Evolutionary conservation across 1,284 basidiomycete species (phyloP).

Genomic region (Ustilago lituana): DNA sequence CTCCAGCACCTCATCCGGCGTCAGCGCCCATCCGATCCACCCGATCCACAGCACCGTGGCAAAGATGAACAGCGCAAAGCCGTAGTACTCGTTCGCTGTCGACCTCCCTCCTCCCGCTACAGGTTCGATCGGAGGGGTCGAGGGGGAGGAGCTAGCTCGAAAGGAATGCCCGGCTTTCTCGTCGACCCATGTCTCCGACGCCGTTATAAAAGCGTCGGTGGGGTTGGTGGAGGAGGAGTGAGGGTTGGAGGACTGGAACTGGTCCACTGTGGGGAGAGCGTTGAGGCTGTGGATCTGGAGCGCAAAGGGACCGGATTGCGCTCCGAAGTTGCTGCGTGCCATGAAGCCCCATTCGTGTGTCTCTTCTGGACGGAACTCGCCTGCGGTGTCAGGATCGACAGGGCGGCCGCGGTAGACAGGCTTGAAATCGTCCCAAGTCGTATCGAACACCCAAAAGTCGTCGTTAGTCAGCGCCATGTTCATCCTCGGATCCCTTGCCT

Average conservation of each 20-base stretch:
- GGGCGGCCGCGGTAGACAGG: slow-evolving; percentile 69
- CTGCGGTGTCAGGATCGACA: slow-evolving; percentile 47
- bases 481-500: neutral
- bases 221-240: neutral
- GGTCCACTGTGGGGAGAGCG: slow-evolving; percentile 18
- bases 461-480: slow-evolving; percentile 21
- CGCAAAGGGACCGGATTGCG: slow-evolving; percentile 48
- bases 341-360: slow-evolving; percentile 58
- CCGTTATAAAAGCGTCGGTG: neutral
- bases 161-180: slow-evolving; percentile 30
- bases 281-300: slow-evolving; percentile 40
- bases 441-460: slow-evolving; percentile 50
- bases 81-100: slow-evolving; percentile 49
- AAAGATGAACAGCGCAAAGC: slow-evolving; percentile 58
- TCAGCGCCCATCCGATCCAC: slow-evolving; percentile 51
- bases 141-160: slow-evolving; percentile 21
- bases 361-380: slow-evolving; percentile 35
- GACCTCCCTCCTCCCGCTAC: neutral
- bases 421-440: slow-evolving; percentile 68
- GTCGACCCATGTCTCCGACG: slow-evolving; percentile 15
- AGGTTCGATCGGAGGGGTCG: neutral
- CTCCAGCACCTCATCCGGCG: slow-evolving; percentile 39
- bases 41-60: slow-evolving; percentile 48
- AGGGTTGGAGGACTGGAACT: neutral
- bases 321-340: slow-evolving; percentile 56